Evolutionary conservation across 2,329 filamentous ascomycete species (phyloP).

Genomic region (Sclerotiophoma versabilis): DNA sequence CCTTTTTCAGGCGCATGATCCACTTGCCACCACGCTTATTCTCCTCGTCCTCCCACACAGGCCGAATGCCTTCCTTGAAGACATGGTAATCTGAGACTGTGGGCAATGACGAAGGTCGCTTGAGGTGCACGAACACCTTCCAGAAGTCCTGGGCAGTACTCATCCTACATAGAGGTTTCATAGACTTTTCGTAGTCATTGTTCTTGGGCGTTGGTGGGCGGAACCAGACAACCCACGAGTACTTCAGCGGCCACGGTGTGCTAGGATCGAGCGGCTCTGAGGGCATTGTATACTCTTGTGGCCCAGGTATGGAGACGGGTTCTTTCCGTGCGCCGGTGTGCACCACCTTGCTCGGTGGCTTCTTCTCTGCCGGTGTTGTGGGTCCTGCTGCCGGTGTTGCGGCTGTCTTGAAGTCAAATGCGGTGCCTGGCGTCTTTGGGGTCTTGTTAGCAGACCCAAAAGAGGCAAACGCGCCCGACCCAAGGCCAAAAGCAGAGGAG

Average conservation of each 20-base stretch:
- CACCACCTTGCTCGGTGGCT: conserved; percentile 45
- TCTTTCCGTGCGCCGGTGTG: conserved; percentile 49
- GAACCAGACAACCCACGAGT: conserved; percentile 97
- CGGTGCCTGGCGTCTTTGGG: conserved; percentile 81
- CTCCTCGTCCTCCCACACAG: conserved; percentile 98
- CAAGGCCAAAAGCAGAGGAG: conserved; percentile 90
- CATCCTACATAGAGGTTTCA: conserved; percentile 83
- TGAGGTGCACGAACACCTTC: conserved; percentile 85
- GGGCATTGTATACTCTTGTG: conserved; percentile 47
- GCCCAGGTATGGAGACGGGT: conserved; percentile 35
- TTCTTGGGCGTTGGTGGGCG: conserved; percentile 95
- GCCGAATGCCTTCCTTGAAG: conserved; percentile 94
- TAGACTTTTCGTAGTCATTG: conserved; percentile 97
- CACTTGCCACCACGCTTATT: conserved; percentile 97
- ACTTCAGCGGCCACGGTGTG: conserved; percentile 68
- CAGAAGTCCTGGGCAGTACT: conserved; percentile 90
- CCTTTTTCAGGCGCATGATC: conserved; percentile 97
- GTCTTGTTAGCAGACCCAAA: conserved; percentile 84
- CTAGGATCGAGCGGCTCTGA: conserved; percentile 48
- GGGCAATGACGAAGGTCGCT: conserved; percentile 84
- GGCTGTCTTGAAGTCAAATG: conserved; percentile 77
- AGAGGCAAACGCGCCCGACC: conserved; percentile 95
- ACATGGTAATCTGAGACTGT: conserved; percentile 97
- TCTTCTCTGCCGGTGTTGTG: conserved; percentile 69
- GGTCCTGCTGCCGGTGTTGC: conserved; percentile 55